phyloP scores from a whole-genome alignment of 495 filamentous ascomycete genomes.

The Aspergillus coremiiformis region DNA sequence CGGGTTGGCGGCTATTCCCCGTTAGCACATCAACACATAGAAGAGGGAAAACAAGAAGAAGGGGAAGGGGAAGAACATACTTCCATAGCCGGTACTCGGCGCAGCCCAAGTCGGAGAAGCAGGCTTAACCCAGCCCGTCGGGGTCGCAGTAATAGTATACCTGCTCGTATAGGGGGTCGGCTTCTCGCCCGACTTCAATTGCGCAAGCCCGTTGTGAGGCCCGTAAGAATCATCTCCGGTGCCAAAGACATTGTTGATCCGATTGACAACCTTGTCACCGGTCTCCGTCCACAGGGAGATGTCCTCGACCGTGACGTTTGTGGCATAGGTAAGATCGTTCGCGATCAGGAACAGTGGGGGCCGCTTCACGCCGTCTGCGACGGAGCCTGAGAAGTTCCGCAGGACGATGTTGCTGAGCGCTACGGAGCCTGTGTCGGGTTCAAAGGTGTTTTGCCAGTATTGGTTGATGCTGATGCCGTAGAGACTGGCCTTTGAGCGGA shows the following conservation, averaged over 20 bases:
- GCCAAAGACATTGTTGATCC: constrained; percentile 41
- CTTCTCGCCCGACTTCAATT: constrained; percentile 6
- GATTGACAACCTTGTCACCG: constrained; percentile 31
- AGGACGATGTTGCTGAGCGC: constrained; percentile 37
- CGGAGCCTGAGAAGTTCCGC: constrained; percentile 39
- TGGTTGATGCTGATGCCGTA: constrained; percentile 45
- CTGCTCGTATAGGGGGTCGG: constrained; percentile 19
- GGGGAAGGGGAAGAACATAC: constrained; percentile 14
- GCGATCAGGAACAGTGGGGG: constrained; percentile 40
- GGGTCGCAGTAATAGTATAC: constrained; percentile 24
- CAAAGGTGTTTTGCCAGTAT: constrained; percentile 38
- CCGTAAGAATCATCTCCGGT: constrained; percentile 30
- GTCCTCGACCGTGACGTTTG: constrained; percentile 38
- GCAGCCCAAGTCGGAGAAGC: constrained; percentile 20
- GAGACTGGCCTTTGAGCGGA: constrained; percentile 37
- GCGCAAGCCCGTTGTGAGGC: constrained; percentile 16
- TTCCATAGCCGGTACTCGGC: constrained; percentile 24
- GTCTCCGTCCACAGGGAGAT: constrained; percentile 48
- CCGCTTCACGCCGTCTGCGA: constrained; percentile 36
- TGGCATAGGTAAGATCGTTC: constrained; percentile 27
- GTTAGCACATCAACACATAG: not conserved
- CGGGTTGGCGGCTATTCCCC: constrained; percentile 14
- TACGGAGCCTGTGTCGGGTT: constrained; percentile 36
- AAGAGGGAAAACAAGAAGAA: not conserved
- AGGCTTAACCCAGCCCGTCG: constrained; percentile 19